Evolutionary conservation across 2,329 filamentous ascomycete genomes (phyloP).

Genomic region (Colletotrichum simmondsii): DNA sequence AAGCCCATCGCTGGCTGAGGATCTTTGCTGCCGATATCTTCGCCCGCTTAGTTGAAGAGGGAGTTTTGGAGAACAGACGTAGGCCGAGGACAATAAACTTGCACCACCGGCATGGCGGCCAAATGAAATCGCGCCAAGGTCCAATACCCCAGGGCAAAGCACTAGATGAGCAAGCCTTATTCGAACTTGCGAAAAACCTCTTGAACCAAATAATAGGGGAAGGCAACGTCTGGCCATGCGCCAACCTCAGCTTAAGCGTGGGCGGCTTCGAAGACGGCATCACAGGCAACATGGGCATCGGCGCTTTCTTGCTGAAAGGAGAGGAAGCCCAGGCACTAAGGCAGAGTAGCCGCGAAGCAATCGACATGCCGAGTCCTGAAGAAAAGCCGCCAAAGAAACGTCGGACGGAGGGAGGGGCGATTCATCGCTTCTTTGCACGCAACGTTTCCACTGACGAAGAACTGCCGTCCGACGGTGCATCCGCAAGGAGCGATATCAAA

Average conservation of each 20-base stretch:
- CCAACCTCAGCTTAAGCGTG: constrained; percentile 89
- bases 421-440: constrained; percentile 68
- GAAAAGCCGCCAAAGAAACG: constrained; percentile 50
- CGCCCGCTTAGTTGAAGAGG: constrained; percentile 89
- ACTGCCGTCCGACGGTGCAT: constrained; percentile 37
- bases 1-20: constrained; percentile 85
- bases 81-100: constrained; percentile 87
- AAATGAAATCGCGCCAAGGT: constrained; percentile 79
- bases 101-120: constrained; percentile 80
- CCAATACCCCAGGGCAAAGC: constrained; percentile 81
- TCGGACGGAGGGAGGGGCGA: constrained; percentile 59
- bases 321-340: constrained; percentile 70
- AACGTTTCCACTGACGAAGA: constrained; percentile 44
- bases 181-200: constrained; percentile 80
- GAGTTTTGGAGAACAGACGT: constrained; percentile 86
- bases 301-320: constrained; percentile 83
- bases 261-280: constrained; percentile 93
- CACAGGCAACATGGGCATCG: constrained; percentile 86
- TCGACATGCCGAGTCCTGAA: background rate
- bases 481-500: constrained; percentile 10
- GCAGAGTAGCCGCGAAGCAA: constrained; percentile 42
- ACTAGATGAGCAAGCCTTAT: constrained; percentile 78
- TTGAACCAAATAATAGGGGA: constrained; percentile 82
- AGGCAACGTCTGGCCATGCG: constrained; percentile 87
- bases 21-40: constrained; percentile 96